phyloP scores from a whole-genome alignment of 257 asterid species.

The Solanum appendiculatum region DNA sequence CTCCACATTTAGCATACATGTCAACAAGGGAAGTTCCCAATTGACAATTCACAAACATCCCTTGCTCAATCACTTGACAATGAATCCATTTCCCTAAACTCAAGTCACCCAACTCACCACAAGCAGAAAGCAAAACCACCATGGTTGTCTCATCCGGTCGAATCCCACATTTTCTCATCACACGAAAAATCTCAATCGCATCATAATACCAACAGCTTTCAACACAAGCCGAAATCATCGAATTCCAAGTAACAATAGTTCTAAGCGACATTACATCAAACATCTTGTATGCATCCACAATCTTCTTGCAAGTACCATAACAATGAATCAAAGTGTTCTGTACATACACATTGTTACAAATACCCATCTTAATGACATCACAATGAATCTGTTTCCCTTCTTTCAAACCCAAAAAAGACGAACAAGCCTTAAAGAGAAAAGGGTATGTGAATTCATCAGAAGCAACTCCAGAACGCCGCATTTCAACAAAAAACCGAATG shows the following conservation, averaged over 20 bases:
- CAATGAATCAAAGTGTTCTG: slow-evolving; percentile 49
- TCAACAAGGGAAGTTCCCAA: slow-evolving; percentile 70
- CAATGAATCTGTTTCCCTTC: slow-evolving; percentile 61
- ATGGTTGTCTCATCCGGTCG: slow-evolving; percentile 56
- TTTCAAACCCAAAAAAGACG: slow-evolving; percentile 33
- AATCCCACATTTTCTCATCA: slow-evolving; percentile 34
- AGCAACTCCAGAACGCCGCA: slow-evolving; percentile 38
- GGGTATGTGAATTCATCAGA: slow-evolving; percentile 67
- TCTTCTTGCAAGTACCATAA: slow-evolving; percentile 48
- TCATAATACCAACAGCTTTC: slow-evolving; percentile 41
- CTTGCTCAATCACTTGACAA: slow-evolving; percentile 48
- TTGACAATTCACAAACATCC: slow-evolving; percentile 41
- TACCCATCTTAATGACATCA: slow-evolving; percentile 56
- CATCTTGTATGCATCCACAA: slow-evolving; percentile 36
- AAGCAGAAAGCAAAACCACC: slow-evolving; percentile 59
- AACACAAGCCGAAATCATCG: slow-evolving; percentile 43
- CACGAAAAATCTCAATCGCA: slow-evolving; percentile 27
- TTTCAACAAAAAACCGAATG: slow-evolving; percentile 24
- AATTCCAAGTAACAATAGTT: slow-evolving; percentile 69
- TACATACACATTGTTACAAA: slow-evolving; percentile 41
- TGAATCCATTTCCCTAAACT: slow-evolving; percentile 63
- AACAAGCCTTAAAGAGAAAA: slow-evolving; percentile 49
- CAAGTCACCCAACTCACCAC: slow-evolving; percentile 56
- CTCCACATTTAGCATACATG: slow-evolving; percentile 75
- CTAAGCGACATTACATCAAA: slow-evolving; percentile 54